Evolutionary conservation across 2,329 filamentous ascomycete genomes (phyloP).

Genomic region (Alternaria brassicae): DNA sequence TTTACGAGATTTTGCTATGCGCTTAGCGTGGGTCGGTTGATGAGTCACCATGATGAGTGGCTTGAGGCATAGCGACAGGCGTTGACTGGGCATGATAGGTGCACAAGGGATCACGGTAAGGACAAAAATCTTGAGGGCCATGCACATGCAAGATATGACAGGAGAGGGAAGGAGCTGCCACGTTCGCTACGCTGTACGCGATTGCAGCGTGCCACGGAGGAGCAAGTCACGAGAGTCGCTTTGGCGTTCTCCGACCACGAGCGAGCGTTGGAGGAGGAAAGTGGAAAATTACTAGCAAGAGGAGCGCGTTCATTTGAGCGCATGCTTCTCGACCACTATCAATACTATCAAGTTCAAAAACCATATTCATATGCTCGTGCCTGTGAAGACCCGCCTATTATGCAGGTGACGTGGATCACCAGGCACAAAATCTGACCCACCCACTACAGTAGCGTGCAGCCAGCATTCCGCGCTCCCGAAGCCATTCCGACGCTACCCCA

Average conservation of each 20-base stretch:
- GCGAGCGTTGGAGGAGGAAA: conserved; percentile 13
- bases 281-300: conserved; percentile 14
- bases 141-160: conserved; percentile 4
- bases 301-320: conserved; percentile 12
- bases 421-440: conserved; percentile 15
- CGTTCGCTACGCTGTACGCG: conserved; percentile 9
- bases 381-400: neutral
- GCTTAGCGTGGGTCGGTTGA: conserved; percentile 41
- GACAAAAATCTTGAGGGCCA: neutral
- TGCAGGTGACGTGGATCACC: conserved; percentile 16
- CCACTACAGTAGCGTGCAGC: conserved; percentile 13
- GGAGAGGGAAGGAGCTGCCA: conserved; percentile 1
- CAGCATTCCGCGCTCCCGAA: conserved; percentile 18
- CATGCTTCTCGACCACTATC: conserved; percentile 10
- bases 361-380: neutral
- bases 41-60: conserved; percentile 27
- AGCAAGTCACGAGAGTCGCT: conserved; percentile 19
- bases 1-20: conserved; percentile 35
- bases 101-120: conserved; percentile 19
- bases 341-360: conserved; percentile 9
- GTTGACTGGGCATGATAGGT: conserved; percentile 39
- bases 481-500: conserved; percentile 17
- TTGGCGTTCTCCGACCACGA: conserved; percentile 21
- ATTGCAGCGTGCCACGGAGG: conserved; percentile 20
- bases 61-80: conserved; percentile 49